Conservation (phyloP, 2,329 filamentous ascomycete species). For the Diaporthe sp. region DNA sequence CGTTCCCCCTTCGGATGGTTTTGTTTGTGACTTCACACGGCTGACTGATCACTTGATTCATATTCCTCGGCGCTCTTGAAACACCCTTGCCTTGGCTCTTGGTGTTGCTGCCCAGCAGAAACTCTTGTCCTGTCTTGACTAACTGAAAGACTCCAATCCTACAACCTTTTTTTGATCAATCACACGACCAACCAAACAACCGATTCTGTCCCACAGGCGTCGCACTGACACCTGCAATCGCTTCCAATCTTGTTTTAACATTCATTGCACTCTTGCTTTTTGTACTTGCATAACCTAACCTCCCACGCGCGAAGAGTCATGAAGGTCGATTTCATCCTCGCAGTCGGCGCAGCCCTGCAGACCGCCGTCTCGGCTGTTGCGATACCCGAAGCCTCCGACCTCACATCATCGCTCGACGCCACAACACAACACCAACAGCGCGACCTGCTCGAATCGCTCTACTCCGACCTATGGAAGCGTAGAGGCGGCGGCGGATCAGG, state of each 20-base stretch:
- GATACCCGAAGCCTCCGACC: slow-evolving; percentile 39
- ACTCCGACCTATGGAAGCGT: slow-evolving; percentile 68
- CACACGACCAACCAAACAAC: not conserved
- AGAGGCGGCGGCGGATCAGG: slow-evolving; percentile 71
- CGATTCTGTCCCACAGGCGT: not conserved
- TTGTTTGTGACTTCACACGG: not conserved
- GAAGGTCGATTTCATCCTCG: slow-evolving; percentile 23
- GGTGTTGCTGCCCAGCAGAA: slow-evolving; percentile 9
- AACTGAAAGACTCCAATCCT: not conserved
- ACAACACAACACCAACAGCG: slow-evolving; percentile 33
- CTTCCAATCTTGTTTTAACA: not conserved
- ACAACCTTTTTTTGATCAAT: not conserved
- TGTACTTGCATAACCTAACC: not conserved
- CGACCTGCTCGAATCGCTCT: slow-evolving; percentile 39
- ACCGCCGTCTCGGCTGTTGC: slow-evolving; percentile 43
- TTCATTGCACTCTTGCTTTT: not conserved
- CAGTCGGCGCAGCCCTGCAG: slow-evolving; percentile 38
- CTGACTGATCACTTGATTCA: slow-evolving; percentile 16
- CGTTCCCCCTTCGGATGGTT: not conserved
- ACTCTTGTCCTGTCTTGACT: slow-evolving; percentile 9
- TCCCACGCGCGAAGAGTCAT: slow-evolving; percentile 4
- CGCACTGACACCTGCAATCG: slow-evolving; percentile 15
- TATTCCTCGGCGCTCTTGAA: not conserved
- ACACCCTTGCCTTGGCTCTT: slow-evolving; percentile 9
- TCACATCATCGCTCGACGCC: slow-evolving; percentile 34